A percentile compares a stretch with the other conserved stretches of the same genome.
Conservation (phyloP, 2,329 filamentous ascomycete species). For the Pseudonectria foliicola region DNA sequence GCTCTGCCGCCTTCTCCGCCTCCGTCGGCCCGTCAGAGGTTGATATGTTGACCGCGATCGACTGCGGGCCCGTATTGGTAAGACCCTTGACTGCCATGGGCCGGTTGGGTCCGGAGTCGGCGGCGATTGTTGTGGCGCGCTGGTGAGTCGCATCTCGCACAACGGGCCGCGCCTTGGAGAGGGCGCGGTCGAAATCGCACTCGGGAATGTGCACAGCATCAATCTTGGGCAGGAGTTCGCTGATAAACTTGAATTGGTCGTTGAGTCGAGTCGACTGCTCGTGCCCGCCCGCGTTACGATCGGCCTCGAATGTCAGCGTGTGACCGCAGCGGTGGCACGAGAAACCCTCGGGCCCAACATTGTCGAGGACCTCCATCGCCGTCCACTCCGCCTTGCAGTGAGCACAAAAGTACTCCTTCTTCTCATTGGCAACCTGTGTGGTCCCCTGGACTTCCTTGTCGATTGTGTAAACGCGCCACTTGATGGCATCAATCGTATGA, state of each 20-base stretch:
- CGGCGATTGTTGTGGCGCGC: slow-evolving; percentile 50
- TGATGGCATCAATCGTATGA: slow-evolving; percentile 90
- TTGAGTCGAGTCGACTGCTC: slow-evolving; percentile 70
- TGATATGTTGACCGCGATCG: slow-evolving; percentile 63
- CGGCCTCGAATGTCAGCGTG: slow-evolving; percentile 56
- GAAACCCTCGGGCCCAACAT: slow-evolving; percentile 64
- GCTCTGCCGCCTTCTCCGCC: slow-evolving; percentile 59
- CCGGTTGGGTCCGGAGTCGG: slow-evolving; percentile 45
- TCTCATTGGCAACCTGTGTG: slow-evolving; percentile 71
- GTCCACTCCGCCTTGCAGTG: slow-evolving; percentile 83
- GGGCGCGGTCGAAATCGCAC: slow-evolving; percentile 64
- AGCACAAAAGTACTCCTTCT: slow-evolving; percentile 84
- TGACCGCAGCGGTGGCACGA: slow-evolving; percentile 72
- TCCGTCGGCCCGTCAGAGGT: slow-evolving; percentile 58
- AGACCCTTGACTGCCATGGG: slow-evolving; percentile 66
- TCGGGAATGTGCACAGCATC: slow-evolving; percentile 68
- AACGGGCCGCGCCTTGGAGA: slow-evolving; percentile 56
- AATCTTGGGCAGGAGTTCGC: slow-evolving; percentile 67
- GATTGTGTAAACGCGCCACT: slow-evolving; percentile 84
- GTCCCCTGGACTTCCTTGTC: slow-evolving; percentile 83
- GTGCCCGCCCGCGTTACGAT: slow-evolving; percentile 62
- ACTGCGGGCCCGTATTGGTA: slow-evolving; percentile 58
- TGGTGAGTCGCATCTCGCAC: slow-evolving; percentile 61
- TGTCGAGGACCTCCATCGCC: slow-evolving; percentile 80
- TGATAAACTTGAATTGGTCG: slow-evolving; percentile 71